Base-by-base conservation (phyloP, 2,329 filamentous ascomycete species). In the Akanthomyces lecanii region DNA sequence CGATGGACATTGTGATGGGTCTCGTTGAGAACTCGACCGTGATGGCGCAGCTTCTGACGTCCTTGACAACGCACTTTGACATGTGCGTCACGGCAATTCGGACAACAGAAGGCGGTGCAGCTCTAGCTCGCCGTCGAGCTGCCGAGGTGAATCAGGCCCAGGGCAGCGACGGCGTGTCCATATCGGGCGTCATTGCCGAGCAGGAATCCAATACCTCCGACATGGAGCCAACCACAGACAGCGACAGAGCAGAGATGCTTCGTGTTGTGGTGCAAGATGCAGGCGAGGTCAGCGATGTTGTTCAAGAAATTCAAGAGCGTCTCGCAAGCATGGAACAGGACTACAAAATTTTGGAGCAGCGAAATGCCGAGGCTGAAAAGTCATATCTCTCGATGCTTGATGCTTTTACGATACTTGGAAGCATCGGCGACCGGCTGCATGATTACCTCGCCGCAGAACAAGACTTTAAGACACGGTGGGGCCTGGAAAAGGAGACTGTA, bases 11-110 rank as follows among this genome's bases (percentile, higher is more conserved):
- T 48, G 78, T 91, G n/a, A 77, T 82, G 36, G 79, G 81, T 3
- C 81, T 96, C 42, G 87, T 93, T 66, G 81, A 81, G 16, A 87
- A 94, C 68, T 93, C 93, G 0, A 87, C 90, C 66, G 86, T 88
- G 69, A 94, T 96, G 87, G 94, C 93, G 5, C 82, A 88, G 63
- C 82, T 92, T 5, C 84, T 98, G 1, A 85, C 91, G 63, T 92
- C 89, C 0, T 79, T 98, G 4, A 92, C 92, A 8, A 85, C 84
- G 30, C 94, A 98, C 76, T 97, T 97, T 72, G 94, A 98, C 74
- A 85, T 96, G 67, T 97, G 94, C 74, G 91, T 96, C 16, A 94
- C 89, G 1, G 94, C 94, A 0, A 89, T 97, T 50, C 90, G 92
- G 64, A 92, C 94, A 57, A 97, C 93, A 3, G 92, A 97, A 77